Percentiles rank a stretch among this genome's conserved stretches.
phyloP scores from a whole-genome alignment of 2,329 filamentous ascomycete genomes.

The Stagonosporopsis cucurbitacearum region DNA sequence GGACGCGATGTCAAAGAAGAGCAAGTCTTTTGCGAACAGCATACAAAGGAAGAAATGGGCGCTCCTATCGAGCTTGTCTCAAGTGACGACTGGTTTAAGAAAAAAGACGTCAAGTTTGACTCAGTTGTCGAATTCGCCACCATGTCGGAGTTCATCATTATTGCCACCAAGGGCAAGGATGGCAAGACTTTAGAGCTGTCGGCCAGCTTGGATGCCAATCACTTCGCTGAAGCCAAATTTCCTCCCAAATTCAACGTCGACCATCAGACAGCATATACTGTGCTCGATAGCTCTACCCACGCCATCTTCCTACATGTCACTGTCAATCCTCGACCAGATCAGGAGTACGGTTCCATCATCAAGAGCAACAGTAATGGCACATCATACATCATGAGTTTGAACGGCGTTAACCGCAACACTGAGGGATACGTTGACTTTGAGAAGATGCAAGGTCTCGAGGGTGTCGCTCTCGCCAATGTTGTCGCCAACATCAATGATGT shows the following conservation, averaged over 20 bases:
- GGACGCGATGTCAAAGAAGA: constrained; percentile 63
- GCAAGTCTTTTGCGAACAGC: constrained; percentile 70
- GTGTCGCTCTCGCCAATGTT: constrained; percentile 84
- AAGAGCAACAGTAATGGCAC: constrained; percentile 99
- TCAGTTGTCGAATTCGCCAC: constrained; percentile 87
- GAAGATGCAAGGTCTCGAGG: constrained; percentile 90
- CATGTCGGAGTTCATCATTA: constrained; percentile 96
- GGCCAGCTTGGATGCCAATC: constrained; percentile 82
- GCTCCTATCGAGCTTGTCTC: constrained; percentile 74
- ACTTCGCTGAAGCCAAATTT: constrained; percentile 84
- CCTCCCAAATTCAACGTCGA: constrained; percentile 82
- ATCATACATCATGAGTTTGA: constrained; percentile 84
- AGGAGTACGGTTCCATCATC: constrained; percentile 83
- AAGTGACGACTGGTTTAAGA: constrained; percentile 80
- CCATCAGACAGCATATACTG: constrained; percentile 84
- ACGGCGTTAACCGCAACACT: constrained; percentile 80
- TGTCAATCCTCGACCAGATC: constrained; percentile 68
- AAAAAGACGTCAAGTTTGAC: constrained; percentile 67
- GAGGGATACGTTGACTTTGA: constrained; percentile 90
- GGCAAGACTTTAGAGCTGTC: constrained; percentile 75
- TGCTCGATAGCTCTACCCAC: constrained; percentile 93
- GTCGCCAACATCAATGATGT: constrained; percentile 76
- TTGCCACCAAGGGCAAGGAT: constrained; percentile 73
- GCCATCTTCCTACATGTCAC: constrained; percentile 94
- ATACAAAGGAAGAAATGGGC: constrained; percentile 66